These are phyloP conservation scores for Ophiostoma sp. DNA, from an alignment of 2,329 filamentous ascomycete genomes.

Conservation along the genomic window DNA sequence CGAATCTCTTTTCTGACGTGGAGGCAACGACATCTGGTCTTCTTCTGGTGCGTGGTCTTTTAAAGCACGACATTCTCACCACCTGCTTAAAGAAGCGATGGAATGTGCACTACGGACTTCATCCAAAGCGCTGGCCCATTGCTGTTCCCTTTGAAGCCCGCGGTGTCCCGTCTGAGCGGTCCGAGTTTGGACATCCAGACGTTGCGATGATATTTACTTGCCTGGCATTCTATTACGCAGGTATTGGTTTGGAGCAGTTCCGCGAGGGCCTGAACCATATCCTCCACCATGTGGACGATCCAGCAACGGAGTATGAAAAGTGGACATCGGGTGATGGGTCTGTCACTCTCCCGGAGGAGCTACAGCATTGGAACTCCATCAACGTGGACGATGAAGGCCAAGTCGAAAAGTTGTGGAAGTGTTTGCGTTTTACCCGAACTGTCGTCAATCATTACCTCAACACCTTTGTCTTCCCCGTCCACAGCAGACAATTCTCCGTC, in stretches of 20 bases:
- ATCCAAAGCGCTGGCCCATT: constrained; percentile 55
- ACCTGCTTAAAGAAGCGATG: constrained; percentile 63
- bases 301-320: constrained; percentile 55
- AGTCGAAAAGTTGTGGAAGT: constrained; percentile 50
- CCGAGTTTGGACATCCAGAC: constrained; percentile 69
- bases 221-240: constrained; percentile 66
- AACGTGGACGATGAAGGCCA: constrained; percentile 60
- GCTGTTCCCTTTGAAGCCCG: constrained; percentile 70
- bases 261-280: constrained; percentile 52
- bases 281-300: constrained; percentile 54
- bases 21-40: constrained; percentile 34
- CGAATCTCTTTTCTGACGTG: constrained; percentile 6
- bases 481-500: constrained; percentile 63
- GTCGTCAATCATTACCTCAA: constrained; percentile 63
- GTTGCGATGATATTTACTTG: constrained; percentile 65
- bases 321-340: constrained; percentile 45
- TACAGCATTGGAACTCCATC: constrained; percentile 56
- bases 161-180: constrained; percentile 60
- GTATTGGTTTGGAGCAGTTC: constrained; percentile 52
- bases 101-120: constrained; percentile 66
- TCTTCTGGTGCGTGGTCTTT: constrained; percentile 62
- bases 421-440: constrained; percentile 49
- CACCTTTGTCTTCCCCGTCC: constrained; percentile 63
- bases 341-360: constrained; percentile 43
- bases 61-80: constrained; percentile 60